Conservation (phyloP, 306 rosid species). For the Pterocarpus santalinus region DNA sequence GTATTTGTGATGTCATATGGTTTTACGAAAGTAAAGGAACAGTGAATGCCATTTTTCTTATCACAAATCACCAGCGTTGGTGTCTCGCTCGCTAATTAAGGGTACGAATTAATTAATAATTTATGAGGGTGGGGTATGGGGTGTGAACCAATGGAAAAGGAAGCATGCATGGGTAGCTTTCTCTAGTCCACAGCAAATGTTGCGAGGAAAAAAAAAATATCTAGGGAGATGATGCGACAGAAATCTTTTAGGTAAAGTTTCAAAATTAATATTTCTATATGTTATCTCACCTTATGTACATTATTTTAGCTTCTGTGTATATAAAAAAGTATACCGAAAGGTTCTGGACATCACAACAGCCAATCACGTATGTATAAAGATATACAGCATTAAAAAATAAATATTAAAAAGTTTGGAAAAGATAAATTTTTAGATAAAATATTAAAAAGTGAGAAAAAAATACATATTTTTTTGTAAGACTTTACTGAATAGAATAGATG, state of each 20-base stretch:
- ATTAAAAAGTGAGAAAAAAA: not conserved
- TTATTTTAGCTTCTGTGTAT: too few relatives aligned
- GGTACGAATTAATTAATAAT: not conserved
- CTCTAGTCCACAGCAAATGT: not conserved
- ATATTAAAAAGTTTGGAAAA: not conserved
- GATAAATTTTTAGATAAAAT: not conserved
- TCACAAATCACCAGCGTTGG: too few relatives aligned
- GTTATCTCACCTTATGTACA: not conserved
- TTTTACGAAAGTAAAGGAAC: too few relatives aligned
- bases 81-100: too few relatives aligned
- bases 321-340: not conserved
- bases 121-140: not conserved
- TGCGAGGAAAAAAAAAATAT: not conserved
- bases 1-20: not conserved
- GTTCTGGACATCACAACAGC: not conserved
- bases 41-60: too few relatives aligned
- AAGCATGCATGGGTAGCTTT: slow-evolving; percentile 24
- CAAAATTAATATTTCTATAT: not conserved
- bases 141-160: not conserved
- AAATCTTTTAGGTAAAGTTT: not conserved
- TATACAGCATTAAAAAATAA: not conserved
- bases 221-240: slow-evolving; percentile 1
- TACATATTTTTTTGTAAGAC: too few relatives aligned
- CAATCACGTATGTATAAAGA: not conserved
- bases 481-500: too few relatives aligned